Conservation (phyloP, 352 stramenopile genomes). For the Hyphochytrium catenoides region DNA sequence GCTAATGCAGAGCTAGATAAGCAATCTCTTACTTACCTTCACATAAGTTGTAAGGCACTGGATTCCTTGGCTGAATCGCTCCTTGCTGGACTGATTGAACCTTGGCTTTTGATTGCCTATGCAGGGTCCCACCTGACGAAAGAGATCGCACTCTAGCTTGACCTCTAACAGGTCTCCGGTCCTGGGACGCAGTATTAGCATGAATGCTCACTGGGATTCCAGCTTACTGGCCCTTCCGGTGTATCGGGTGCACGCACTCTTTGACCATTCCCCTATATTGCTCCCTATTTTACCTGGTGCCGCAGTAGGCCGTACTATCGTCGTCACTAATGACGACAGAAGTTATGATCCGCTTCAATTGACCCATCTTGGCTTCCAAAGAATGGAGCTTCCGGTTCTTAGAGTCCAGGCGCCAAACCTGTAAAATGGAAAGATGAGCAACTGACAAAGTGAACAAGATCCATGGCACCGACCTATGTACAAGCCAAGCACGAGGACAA, state of each 20-base stretch:
- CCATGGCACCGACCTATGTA: too few relatives aligned
- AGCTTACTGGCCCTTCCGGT: too few relatives aligned
- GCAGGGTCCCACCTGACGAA: slow-evolving; percentile 48
- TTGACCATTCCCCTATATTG: too few relatives aligned
- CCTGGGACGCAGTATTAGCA: too few relatives aligned
- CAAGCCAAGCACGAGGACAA: too few relatives aligned
- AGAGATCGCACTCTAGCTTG: slow-evolving; percentile 75
- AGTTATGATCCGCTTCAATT: slow-evolving; percentile 72
- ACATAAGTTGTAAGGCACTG: slow-evolving; percentile 56
- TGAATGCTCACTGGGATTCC: too few relatives aligned
- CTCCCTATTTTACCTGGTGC: too few relatives aligned
- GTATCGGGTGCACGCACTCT: too few relatives aligned
- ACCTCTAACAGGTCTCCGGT: slow-evolving; percentile 88
- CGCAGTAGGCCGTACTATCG: slow-evolving; percentile 75
- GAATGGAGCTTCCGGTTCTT: slow-evolving; percentile 76
- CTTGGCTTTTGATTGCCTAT: slow-evolving; percentile 47
- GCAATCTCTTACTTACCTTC: too few relatives aligned
- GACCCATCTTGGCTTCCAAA: slow-evolving; percentile 76
- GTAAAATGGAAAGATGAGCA: too few relatives aligned
- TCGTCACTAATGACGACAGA: slow-evolving; percentile 74
- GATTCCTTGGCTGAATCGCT: slow-evolving; percentile 77
- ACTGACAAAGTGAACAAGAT: slow-evolving; percentile 8
- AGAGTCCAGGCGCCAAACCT: slow-evolving; percentile 54
- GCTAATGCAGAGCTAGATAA: too few relatives aligned
- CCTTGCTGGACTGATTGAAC: slow-evolving; percentile 68